Percentiles rank a stretch among this genome's conserved stretches.
Conservation (phyloP, 1,284 basidiomycete genomes). For the Filobasidium uniguttulatum region DNA sequence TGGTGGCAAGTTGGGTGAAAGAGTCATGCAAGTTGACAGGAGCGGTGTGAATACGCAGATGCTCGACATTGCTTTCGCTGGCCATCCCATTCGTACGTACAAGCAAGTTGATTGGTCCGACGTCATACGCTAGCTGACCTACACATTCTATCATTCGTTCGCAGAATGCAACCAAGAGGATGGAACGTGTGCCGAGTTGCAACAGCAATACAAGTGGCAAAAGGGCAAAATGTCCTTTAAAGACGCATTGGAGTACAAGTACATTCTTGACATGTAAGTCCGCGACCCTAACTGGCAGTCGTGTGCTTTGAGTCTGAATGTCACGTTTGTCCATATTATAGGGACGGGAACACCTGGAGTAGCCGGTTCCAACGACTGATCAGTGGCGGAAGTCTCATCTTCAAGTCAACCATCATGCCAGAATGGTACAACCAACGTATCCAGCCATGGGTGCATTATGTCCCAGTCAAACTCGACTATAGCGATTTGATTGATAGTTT, state of each 20-base stretch:
- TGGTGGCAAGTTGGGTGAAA: slow-evolving; percentile 2
- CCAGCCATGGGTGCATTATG: slow-evolving; percentile 38
- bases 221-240: slow-evolving; percentile 18
- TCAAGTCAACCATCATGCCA: slow-evolving; percentile 33
- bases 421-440: slow-evolving; percentile 40
- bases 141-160: no score
- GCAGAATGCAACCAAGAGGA: slow-evolving; percentile 27
- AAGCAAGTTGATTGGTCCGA: no score
- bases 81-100: slow-evolving; percentile 25
- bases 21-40: not conserved
- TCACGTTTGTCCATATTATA: no score
- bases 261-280: slow-evolving; percentile 28
- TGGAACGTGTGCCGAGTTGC: slow-evolving; percentile 28
- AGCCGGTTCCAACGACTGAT: slow-evolving; percentile 44
- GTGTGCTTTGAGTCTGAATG: no score
- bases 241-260: slow-evolving; percentile 24
- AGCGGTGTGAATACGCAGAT: slow-evolving; percentile 44
- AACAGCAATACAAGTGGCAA: slow-evolving; percentile 20
- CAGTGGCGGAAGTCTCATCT: slow-evolving; percentile 26
- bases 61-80: slow-evolving; percentile 42
- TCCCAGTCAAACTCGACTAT: slow-evolving; percentile 39
- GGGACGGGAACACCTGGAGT: slow-evolving; percentile 56
- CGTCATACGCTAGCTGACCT: no score
- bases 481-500: slow-evolving; percentile 35
- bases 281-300: not conserved